Evolutionary conservation across 163 green algal genomes (phyloP).

Genomic region (Botryococcus braunii): DNA sequence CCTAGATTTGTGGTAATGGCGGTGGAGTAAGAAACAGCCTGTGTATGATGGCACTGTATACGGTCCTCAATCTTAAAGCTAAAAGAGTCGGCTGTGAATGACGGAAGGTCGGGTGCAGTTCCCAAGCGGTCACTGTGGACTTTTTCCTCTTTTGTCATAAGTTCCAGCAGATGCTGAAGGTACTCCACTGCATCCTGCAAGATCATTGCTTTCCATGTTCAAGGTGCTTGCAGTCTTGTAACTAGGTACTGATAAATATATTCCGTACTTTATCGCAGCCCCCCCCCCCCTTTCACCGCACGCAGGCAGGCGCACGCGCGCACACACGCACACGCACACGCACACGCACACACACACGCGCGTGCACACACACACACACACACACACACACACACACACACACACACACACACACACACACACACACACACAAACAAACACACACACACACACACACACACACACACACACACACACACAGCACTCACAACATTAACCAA

Average conservation of each 20-base stretch:
- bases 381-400: background rate
- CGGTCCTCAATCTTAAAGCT: conserved; percentile 70
- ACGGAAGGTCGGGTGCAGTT: background rate
- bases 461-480: no score
- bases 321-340: no score
- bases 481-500: background rate
- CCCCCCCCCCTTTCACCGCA: no score
- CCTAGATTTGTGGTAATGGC: conserved; percentile 36
- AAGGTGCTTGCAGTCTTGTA: no score
- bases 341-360: no score
- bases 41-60: conserved; percentile 67
- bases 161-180: conserved; percentile 81
- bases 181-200: conserved; percentile 85
- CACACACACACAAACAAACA: no score
- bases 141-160: conserved; percentile 54
- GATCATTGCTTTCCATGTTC: no score
- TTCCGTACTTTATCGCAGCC: no score
- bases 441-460: no score
- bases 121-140: conserved; percentile 33
- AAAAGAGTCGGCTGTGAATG: conserved; percentile 4
- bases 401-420: background rate
- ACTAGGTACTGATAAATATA: no score
- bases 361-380: no score
- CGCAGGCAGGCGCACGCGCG: no score
- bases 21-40: conserved; percentile 41